Conservation (phyloP, 371 early-diverging fungal species). For the Lichtheimia ornata region DNA sequence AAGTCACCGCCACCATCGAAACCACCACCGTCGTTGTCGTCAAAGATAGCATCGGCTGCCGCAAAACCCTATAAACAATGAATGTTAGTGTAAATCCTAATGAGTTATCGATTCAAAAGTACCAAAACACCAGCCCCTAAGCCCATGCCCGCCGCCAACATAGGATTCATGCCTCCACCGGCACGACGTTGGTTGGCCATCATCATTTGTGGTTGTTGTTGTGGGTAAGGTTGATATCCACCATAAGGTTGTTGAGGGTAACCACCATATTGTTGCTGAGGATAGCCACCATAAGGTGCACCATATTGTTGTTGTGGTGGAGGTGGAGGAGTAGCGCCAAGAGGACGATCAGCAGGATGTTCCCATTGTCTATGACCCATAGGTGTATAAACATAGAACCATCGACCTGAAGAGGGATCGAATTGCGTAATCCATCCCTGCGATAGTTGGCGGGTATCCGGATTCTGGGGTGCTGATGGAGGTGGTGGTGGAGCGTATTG, state of each 20-base stretch:
- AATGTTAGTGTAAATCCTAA: too few relatives aligned
- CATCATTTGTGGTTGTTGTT: background rate
- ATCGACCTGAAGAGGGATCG: constrained; percentile 35
- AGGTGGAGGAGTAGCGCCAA: constrained; percentile 13
- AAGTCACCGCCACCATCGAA: constrained; percentile 21
- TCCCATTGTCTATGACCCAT: constrained; percentile 52
- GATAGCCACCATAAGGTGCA: constrained; percentile 11
- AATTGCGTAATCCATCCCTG: constrained; percentile 50
- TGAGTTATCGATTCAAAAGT: too few relatives aligned
- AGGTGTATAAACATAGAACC: constrained; percentile 53
- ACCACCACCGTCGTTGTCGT: constrained; percentile 26
- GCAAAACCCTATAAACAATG: constrained; percentile 37
- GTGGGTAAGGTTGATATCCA: constrained; percentile 22
- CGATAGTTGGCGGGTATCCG: constrained; percentile 35
- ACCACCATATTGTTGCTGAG: constrained; percentile 24
- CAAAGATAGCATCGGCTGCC: constrained; percentile 35
- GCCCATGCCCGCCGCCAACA: constrained; percentile 36
- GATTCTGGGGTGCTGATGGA: constrained; percentile 29
- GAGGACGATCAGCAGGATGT: constrained; percentile 42
- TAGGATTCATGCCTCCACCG: constrained; percentile 26
- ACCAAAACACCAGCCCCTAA: constrained; percentile 43
- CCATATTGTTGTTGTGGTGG: constrained; percentile 25
- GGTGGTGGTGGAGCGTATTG: constrained; percentile 42
- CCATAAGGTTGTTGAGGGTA: constrained; percentile 24
- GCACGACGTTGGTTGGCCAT: constrained; percentile 15